These are phyloP conservation scores for Botrytis paeoniae DNA, from an alignment of 2,329 filamentous ascomycete species.

Conservation along the genomic window DNA sequence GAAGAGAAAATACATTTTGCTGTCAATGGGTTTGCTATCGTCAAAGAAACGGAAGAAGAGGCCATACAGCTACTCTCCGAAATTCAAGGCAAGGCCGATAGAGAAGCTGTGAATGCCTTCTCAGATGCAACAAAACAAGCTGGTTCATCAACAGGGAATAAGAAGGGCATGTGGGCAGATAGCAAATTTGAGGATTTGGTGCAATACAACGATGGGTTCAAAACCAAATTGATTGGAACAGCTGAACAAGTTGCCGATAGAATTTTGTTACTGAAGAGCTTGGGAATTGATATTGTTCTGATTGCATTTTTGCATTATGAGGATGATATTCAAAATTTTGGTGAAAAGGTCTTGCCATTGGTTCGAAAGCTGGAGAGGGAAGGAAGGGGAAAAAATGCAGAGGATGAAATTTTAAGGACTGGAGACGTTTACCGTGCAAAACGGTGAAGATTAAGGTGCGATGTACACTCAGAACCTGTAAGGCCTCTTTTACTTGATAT, in stretches of 20 bases:
- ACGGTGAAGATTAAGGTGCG: conserved; percentile 13
- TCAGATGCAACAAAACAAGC: conserved; percentile 49
- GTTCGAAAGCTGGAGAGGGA: conserved; percentile 48
- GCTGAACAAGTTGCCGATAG: conserved; percentile 51
- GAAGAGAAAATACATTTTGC: conserved; percentile 48
- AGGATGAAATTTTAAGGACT: conserved; percentile 46
- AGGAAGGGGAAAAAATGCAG: conserved; percentile 47
- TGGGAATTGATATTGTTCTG: conserved; percentile 45
- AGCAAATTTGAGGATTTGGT: conserved; percentile 51
- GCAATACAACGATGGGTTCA: conserved; percentile 56
- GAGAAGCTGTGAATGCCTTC: conserved; percentile 50
- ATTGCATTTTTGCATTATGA: conserved; percentile 52
- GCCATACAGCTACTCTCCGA: conserved; percentile 48
- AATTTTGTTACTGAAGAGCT: conserved; percentile 47
- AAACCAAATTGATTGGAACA: conserved; percentile 52
- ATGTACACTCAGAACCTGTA: neutral
- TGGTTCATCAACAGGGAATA: conserved; percentile 46
- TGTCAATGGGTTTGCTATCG: conserved; percentile 50
- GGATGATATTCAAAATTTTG: conserved; percentile 50
- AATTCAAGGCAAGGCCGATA: conserved; percentile 52
- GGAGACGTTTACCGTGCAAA: conserved; percentile 45
- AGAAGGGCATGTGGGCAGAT: conserved; percentile 53
- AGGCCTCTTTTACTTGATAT: neutral
- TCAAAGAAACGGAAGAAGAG: conserved; percentile 49
- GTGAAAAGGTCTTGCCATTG: conserved; percentile 45